Base-by-base conservation (phyloP, 805 yeast genomes). In the Cyberlindnera galapagoensis region DNA sequence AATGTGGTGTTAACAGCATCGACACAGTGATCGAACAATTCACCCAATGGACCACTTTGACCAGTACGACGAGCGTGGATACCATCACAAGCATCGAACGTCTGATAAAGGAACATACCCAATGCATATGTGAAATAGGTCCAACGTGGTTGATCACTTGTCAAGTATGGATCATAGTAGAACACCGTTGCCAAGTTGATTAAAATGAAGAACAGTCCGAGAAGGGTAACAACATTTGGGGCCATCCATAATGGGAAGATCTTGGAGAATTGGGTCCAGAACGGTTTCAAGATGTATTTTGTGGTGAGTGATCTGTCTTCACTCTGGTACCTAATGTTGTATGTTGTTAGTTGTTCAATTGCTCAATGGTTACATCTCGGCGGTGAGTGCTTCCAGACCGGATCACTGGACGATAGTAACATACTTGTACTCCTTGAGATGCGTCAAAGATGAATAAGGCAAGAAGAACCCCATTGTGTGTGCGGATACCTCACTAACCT, bases 41-140 rank as follows among this genome's bases (percentile, higher is more conserved):
- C 97, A 21, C 97, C 97, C 48, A 88, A 62, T 1, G 97, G 97
- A 3, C 96, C 92, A 40, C 85, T 74, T 57, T 86, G 94, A n/a
- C 94, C 94, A 1, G 96, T 88, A 51, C 90, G 74, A 52, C 97
- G 76, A 11, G 97, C 97, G 56, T 88, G 97, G 42, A 82, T 72
- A 5, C 97, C 97, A 57, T 88, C 97, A 57, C 95, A 83, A 1
- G 95, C 95, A 57, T 88, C 97, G 56, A 88, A 86, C 0, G 97
- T 88, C 56, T 88, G 97, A 57, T 88, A 88, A 69, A 87, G 63
- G 52, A 88, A 87, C 44, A 88, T 60, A 6, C 94, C 90, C 40
- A 82, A 51, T 0, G 94, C 96, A 54, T 84, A 83, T 27, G 78
- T 62, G 44, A 72, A 70, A 53, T 81, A 84, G 12, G 79, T 70